Conservation (phyloP, 192 early-diverging fungal genomes). For the Dispira simplex region DNA sequence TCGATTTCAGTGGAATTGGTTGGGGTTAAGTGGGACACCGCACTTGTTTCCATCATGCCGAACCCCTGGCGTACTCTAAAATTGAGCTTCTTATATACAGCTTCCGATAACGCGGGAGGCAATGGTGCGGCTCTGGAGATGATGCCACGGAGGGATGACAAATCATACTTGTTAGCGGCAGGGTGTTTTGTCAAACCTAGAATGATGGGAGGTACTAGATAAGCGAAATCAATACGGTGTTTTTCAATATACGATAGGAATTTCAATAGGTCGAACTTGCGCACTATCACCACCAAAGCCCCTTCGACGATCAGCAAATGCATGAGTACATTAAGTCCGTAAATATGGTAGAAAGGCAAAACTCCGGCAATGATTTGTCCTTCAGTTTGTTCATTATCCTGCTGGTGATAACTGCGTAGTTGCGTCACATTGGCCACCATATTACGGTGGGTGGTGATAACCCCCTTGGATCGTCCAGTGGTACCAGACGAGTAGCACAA, state of each 20-base stretch:
- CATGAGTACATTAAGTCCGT: slow-evolving; percentile 38
- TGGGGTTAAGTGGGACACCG: slow-evolving; percentile 18
- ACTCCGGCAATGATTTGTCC: slow-evolving; percentile 12
- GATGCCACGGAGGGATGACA: slow-evolving; percentile 42
- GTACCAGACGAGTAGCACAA: slow-evolving; percentile 61
- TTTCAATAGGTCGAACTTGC: slow-evolving; percentile 49
- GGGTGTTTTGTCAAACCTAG: slow-evolving; percentile 64
- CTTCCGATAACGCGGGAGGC: slow-evolving; percentile 40
- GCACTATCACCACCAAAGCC: slow-evolving; percentile 48
- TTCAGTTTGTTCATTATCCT: slow-evolving; percentile 9
- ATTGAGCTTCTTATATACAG: slow-evolving; percentile 27
- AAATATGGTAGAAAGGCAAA: slow-evolving; percentile 67
- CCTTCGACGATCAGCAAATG: slow-evolving; percentile 25
- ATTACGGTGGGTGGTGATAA: slow-evolving; percentile 48
- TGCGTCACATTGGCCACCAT: slow-evolving; percentile 48
- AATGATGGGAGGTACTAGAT: slow-evolving; percentile 47
- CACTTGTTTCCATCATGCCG: slow-evolving; percentile 46
- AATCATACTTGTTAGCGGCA: slow-evolving; percentile 51
- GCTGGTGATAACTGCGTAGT: slow-evolving; percentile 12
- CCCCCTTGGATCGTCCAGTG: slow-evolving; percentile 50
- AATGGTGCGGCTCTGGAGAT: slow-evolving; percentile 74
- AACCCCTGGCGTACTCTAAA: slow-evolving; percentile 37
- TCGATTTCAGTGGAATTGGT: not conserved
- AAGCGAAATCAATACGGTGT: slow-evolving; percentile 49
- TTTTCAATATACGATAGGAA: slow-evolving; percentile 50